Evolutionary conservation across 352 stramenopile genomes (phyloP).

Genomic region (Pythium phragmitis): DNA sequence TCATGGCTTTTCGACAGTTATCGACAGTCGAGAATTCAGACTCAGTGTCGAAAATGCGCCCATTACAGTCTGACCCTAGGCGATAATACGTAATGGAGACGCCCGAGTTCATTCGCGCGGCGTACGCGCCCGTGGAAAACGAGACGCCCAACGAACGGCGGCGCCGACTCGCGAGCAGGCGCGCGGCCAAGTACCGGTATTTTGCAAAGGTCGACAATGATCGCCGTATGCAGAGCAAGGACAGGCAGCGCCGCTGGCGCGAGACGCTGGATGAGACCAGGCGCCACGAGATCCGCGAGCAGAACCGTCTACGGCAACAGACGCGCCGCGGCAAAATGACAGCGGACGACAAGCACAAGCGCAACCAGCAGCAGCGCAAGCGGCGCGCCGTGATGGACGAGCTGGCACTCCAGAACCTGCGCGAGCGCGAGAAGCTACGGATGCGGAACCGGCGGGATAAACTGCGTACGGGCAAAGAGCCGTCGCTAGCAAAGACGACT

Average conservation of each 20-base stretch:
- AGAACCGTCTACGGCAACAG: slow-evolving; percentile 65
- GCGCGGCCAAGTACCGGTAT: slow-evolving; percentile 70
- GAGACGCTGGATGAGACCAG: slow-evolving; percentile 46
- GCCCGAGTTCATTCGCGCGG: slow-evolving; percentile 47
- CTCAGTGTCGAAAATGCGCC: neutral
- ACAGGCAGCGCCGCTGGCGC: slow-evolving; percentile 36
- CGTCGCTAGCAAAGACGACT: neutral
- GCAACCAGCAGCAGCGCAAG: slow-evolving; percentile 49
- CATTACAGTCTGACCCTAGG: neutral
- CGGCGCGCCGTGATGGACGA: slow-evolving; percentile 48
- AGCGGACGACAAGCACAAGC: slow-evolving; percentile 35
- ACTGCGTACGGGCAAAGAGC: slow-evolving; percentile 5
- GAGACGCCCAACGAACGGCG: slow-evolving; percentile 52
- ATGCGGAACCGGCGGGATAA: slow-evolving; percentile 29
- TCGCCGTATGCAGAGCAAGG: slow-evolving; percentile 17
- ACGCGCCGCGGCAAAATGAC: slow-evolving; percentile 46
- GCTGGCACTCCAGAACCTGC: slow-evolving; percentile 35
- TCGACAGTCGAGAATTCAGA: slow-evolving; percentile 16
- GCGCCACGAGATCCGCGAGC: slow-evolving; percentile 40
- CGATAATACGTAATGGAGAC: slow-evolving; percentile 34
- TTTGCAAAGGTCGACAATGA: slow-evolving; percentile 28
- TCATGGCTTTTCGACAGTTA: slow-evolving; percentile 16
- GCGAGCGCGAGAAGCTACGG: slow-evolving; percentile 48
- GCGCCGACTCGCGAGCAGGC: slow-evolving; percentile 51
- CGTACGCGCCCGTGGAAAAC: slow-evolving; percentile 43